These are phyloP conservation scores for Cyphellophora attinorum DNA, from an alignment of 2,329 filamentous ascomycete species.

Conservation along the genomic window DNA sequence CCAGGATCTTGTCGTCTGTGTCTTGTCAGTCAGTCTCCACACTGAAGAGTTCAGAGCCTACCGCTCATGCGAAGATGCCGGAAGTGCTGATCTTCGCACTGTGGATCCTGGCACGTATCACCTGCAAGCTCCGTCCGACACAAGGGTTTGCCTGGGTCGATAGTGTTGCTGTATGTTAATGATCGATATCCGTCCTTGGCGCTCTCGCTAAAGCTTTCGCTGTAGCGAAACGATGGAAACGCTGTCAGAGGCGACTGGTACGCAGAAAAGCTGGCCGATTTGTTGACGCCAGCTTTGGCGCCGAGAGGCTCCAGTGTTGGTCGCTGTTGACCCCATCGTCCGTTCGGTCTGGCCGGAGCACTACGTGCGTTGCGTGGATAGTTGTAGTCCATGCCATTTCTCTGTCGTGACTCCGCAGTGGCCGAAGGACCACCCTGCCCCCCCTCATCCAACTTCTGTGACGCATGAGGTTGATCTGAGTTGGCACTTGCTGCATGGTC, in stretches of 20 bases:
- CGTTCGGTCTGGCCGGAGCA: neutral
- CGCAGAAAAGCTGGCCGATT: conserved; percentile 28
- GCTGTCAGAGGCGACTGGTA: conserved; percentile 76
- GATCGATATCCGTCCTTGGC: conserved; percentile 74
- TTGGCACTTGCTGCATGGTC: neutral
- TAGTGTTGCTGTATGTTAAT: conserved; percentile 85
- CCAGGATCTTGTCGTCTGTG: conserved; percentile 42
- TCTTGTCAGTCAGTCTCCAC: conserved; percentile 10
- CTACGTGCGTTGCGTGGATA: neutral
- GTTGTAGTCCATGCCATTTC: neutral
- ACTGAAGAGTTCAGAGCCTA: conserved; percentile 36
- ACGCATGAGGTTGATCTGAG: neutral
- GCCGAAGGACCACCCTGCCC: neutral
- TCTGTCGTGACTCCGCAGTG: neutral
- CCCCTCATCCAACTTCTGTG: neutral
- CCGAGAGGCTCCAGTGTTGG: neutral
- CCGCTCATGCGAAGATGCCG: conserved; percentile 60
- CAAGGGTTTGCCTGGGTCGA: conserved; percentile 63
- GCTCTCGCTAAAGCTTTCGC: conserved; percentile 61
- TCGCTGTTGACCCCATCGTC: neutral
- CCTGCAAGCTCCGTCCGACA: conserved; percentile 68
- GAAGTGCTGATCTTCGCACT: conserved; percentile 76
- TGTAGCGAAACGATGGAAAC: conserved; percentile 85
- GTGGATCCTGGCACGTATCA: conserved; percentile 61
- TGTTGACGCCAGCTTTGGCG: conserved; percentile 1